Evolutionary conservation across 2,329 filamentous ascomycete species (phyloP).

Genomic region (Epicoccum nigrum): DNA sequence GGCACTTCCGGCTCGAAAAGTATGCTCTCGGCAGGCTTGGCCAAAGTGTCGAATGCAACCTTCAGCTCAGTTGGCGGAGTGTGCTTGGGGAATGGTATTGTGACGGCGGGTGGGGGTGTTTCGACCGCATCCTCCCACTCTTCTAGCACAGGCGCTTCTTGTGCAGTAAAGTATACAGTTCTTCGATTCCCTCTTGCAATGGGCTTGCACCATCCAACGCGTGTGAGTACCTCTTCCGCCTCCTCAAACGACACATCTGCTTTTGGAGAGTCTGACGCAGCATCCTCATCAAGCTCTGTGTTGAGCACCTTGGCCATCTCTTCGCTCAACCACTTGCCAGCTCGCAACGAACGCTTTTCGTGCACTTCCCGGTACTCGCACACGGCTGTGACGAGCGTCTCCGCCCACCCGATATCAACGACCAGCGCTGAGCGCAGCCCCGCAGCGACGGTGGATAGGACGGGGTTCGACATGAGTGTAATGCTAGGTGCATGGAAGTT

Average conservation of each 20-base stretch:
- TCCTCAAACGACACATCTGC: constrained; percentile 66
- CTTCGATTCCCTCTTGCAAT: constrained; percentile 36
- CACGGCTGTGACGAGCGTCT: constrained; percentile 82
- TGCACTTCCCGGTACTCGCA: constrained; percentile 89
- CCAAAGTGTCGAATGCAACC: constrained; percentile 72
- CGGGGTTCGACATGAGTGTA: constrained; percentile 77
- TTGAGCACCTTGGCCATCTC: constrained; percentile 71
- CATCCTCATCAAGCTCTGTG: constrained; percentile 47
- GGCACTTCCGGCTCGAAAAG: constrained; percentile 68
- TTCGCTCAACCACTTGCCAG: constrained; percentile 72
- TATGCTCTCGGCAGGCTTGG: constrained; percentile 75
- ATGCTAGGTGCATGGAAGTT: constrained; percentile 81
- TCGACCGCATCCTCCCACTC: constrained; percentile 52
- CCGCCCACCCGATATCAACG: constrained; percentile 90
- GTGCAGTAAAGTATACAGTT: constrained; percentile 42
- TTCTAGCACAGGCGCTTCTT: constrained; percentile 48
- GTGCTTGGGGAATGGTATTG: constrained; percentile 43
- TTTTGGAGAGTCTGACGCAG: constrained; percentile 30
- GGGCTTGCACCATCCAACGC: constrained; percentile 75
- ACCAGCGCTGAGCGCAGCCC: constrained; percentile 86
- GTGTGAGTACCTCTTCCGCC: constrained; percentile 77
- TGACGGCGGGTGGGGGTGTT: constrained; percentile 38
- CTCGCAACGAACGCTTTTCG: constrained; percentile 73
- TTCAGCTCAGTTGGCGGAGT: constrained; percentile 60
- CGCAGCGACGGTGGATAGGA: constrained; percentile 76